phyloP scores from a whole-genome alignment of 371 early-diverging fungal genomes.

The Mortierella sp. region DNA sequence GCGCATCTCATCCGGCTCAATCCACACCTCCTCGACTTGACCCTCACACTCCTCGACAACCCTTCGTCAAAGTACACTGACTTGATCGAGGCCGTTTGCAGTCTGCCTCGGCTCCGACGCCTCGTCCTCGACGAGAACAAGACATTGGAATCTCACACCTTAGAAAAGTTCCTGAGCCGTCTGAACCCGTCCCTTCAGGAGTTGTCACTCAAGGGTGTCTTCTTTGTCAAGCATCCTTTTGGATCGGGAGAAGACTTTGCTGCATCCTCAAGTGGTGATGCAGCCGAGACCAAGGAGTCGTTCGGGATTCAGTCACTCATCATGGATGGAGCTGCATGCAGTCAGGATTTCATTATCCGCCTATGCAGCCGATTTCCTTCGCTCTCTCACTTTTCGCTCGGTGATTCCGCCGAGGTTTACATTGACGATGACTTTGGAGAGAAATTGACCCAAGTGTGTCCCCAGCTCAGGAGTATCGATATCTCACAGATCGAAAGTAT shows the following conservation, averaged over 20 bases:
- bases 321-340: constrained; percentile 33
- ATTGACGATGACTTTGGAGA: constrained; percentile 18
- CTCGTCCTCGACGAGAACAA: constrained; percentile 31
- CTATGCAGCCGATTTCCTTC: constrained; percentile 36
- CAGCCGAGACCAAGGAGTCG: neutral
- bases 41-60: constrained; percentile 22
- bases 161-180: constrained; percentile 27
- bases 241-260: constrained; percentile 38
- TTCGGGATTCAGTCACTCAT: constrained; percentile 31
- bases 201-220: constrained; percentile 22
- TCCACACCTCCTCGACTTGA: constrained; percentile 28
- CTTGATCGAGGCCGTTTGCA: constrained; percentile 21
- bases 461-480: constrained; percentile 33
- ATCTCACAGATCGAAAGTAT: constrained; percentile 28
- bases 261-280: neutral
- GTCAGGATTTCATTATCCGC: constrained; percentile 32
- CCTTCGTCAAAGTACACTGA: constrained; percentile 16
- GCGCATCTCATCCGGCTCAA: constrained; percentile 40
- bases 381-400: constrained; percentile 28
- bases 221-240: constrained; percentile 33
- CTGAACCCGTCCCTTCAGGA: constrained; percentile 27
- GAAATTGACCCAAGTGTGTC: constrained; percentile 29
- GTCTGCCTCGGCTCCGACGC: constrained; percentile 17
- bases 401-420: constrained; percentile 22
- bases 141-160: constrained; percentile 16